These are phyloP conservation scores for Termitomyces sp. DNA, from an alignment of 768 basidiomycete genomes.

Conservation along the genomic window DNA sequence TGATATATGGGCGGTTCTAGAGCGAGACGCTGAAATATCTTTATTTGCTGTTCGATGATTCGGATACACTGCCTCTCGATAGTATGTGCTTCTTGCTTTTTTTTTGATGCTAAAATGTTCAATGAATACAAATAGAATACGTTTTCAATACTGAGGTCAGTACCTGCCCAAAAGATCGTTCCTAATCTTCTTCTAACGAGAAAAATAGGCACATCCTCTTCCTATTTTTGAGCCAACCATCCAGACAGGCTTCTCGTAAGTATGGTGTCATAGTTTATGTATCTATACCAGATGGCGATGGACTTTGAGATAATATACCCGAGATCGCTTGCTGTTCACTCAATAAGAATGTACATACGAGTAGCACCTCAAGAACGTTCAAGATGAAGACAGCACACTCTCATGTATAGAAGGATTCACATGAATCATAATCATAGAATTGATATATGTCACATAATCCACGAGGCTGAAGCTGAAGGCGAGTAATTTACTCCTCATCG, in stretches of 20 bases:
- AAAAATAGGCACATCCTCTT: slow-evolving; percentile 33
- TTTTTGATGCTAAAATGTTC: background rate
- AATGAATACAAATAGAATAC: slow-evolving; percentile 46
- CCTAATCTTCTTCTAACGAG: background rate
- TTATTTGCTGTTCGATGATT: slow-evolving; percentile 81
- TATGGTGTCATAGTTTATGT: background rate
- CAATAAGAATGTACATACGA: background rate
- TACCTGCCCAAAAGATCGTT: background rate
- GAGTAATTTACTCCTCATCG: slow-evolving; percentile 72
- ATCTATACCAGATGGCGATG: background rate
- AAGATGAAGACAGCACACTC: background rate
- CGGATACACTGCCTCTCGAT: slow-evolving; percentile 66
- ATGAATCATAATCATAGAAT: slow-evolving; percentile 23
- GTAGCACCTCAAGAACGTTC: background rate
- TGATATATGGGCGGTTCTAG: slow-evolving; percentile 32
- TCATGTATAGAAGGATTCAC: background rate
- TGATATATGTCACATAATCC: slow-evolving; percentile 18
- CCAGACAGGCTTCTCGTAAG: slow-evolving; percentile 27
- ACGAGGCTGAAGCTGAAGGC: background rate
- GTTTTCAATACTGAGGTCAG: slow-evolving; percentile 91
- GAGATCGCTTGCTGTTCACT: background rate
- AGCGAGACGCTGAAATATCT: slow-evolving; percentile 92
- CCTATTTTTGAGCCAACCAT: slow-evolving; percentile 33
- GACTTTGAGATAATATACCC: background rate
- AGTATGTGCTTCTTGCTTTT: slow-evolving; percentile 44